Conservation (phyloP, 306 rosid genomes). For the Glycine soja region DNA sequence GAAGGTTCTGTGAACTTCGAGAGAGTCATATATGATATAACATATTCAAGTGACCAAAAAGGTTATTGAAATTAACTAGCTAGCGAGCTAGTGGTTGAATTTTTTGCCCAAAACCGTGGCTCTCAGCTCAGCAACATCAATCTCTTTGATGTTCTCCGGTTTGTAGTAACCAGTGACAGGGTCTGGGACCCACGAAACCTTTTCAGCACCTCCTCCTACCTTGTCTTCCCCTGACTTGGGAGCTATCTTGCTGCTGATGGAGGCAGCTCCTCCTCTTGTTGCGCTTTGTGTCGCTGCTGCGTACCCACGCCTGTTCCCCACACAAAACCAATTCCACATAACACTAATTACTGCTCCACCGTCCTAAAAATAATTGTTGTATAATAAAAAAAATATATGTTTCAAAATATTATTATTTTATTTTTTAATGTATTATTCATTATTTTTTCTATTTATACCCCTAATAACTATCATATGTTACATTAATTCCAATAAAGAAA, state of each 20-base stretch:
- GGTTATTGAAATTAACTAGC: neutral
- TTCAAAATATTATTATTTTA: no score
- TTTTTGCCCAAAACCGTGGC: constrained; percentile 60
- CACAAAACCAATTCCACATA: neutral
- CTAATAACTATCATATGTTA: no score
- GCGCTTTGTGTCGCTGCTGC: constrained; percentile 63
- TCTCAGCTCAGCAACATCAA: constrained; percentile 79
- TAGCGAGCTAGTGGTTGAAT: neutral
- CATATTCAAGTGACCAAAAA: neutral
- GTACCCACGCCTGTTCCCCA: constrained; percentile 75
- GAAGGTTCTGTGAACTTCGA: neutral
- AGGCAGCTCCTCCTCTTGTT: constrained; percentile 54
- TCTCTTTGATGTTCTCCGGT: constrained; percentile 71
- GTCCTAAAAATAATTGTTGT: no score
- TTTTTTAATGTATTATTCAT: no score
- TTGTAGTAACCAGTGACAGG: constrained; percentile 85
- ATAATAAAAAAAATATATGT: no score
- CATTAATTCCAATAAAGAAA: no score
- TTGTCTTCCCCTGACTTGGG: constrained; percentile 64
- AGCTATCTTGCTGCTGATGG: constrained; percentile 45
- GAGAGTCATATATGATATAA: neutral
- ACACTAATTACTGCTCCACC: no score
- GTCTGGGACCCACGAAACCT: constrained; percentile 90
- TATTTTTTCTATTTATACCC: no score
- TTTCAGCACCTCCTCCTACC: constrained; percentile 43